Evolutionary conservation across 805 yeast genomes (phyloP).

Genomic region (Candida maltosa): DNA sequence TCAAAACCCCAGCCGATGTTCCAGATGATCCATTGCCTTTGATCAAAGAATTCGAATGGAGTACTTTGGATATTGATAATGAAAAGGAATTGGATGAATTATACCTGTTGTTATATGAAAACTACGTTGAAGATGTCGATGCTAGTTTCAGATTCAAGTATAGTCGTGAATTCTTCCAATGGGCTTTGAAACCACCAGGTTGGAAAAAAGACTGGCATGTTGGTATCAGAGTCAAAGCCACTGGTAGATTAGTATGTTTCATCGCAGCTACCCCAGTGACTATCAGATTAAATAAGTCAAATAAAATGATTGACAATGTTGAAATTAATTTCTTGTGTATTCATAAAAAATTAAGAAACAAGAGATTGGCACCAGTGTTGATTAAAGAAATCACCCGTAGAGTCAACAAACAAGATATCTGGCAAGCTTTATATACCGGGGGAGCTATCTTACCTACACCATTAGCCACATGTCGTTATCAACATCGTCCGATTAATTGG

Average conservation of each 20-base stretch:
- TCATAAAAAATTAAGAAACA: conserved; percentile 90
- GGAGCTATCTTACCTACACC: conserved; percentile 94
- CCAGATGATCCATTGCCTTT: conserved; percentile 69
- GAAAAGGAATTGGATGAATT: conserved; percentile 67
- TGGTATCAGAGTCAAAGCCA: conserved; percentile 82
- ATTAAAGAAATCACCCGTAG: conserved; percentile 93
- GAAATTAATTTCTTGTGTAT: conserved; percentile 94
- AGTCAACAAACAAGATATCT: conserved; percentile 76
- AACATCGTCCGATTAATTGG: conserved; percentile 95
- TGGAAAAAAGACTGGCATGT: conserved; percentile 87
- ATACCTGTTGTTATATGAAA: conserved; percentile 74
- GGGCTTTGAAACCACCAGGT: conserved; percentile 96
- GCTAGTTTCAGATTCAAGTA: conserved; percentile 91
- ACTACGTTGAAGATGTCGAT: conserved; percentile 93
- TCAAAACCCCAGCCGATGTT: conserved; percentile 69
- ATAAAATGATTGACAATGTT: conserved; percentile 53
- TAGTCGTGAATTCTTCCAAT: conserved; percentile 73
- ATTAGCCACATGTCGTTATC: conserved; percentile 79
- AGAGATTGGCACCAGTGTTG: conserved; percentile 89
- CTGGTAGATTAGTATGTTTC: conserved; percentile 82
- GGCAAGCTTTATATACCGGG: conserved; percentile 96
- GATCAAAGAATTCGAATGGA: conserved; percentile 85
- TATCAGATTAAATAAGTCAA: conserved; percentile 54
- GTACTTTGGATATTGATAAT: conserved; percentile 60
- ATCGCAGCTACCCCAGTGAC: conserved; percentile 86